phyloP scores from a whole-genome alignment of 495 filamentous ascomycete genomes.

The Penicillium psychrofluorescens region DNA sequence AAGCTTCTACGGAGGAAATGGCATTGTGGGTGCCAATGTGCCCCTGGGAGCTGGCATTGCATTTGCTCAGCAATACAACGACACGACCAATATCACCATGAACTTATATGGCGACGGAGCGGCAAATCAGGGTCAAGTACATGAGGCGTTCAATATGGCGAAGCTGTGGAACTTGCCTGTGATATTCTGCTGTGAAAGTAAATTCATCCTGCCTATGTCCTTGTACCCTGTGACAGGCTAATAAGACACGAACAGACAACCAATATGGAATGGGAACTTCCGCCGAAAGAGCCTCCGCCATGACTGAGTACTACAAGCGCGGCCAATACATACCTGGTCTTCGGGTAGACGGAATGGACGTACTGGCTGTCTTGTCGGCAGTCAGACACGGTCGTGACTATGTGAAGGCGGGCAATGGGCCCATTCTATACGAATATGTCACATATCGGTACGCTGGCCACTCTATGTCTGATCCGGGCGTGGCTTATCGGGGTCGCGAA shows the following conservation, averaged over 20 bases:
- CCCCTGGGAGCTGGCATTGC: slow-evolving; percentile 86
- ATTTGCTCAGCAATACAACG: slow-evolving; percentile 83
- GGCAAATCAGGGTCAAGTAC: slow-evolving; percentile 91
- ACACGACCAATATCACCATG: slow-evolving; percentile 66
- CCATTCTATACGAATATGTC: slow-evolving; percentile 85
- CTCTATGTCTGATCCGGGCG: slow-evolving; percentile 93
- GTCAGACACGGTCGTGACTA: slow-evolving; percentile 76
- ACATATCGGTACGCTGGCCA: slow-evolving; percentile 94
- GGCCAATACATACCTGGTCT: slow-evolving; percentile 94
- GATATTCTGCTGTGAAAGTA: slow-evolving; percentile 91
- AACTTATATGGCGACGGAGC: slow-evolving; percentile 88
- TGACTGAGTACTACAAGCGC: slow-evolving; percentile 96
- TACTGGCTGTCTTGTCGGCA: slow-evolving; percentile 84
- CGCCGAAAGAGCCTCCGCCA: slow-evolving; percentile 72
- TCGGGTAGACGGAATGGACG: slow-evolving; percentile 95
- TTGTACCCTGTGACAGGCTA: not conserved
- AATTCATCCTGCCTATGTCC: slow-evolving; percentile 16
- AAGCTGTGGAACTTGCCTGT: slow-evolving; percentile 90
- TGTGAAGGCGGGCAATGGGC: slow-evolving; percentile 65
- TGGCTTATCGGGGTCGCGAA: slow-evolving; percentile 88
- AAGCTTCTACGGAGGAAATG: slow-evolving; percentile 90
- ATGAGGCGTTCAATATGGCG: slow-evolving; percentile 96
- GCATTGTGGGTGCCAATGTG: slow-evolving; percentile 91
- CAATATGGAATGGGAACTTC: slow-evolving; percentile 97
- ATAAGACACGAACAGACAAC: slow-evolving; percentile 56